Evolutionary conservation across 139 green algal genomes (phyloP).

Genomic region (Tetratostichococcus sp.): DNA sequence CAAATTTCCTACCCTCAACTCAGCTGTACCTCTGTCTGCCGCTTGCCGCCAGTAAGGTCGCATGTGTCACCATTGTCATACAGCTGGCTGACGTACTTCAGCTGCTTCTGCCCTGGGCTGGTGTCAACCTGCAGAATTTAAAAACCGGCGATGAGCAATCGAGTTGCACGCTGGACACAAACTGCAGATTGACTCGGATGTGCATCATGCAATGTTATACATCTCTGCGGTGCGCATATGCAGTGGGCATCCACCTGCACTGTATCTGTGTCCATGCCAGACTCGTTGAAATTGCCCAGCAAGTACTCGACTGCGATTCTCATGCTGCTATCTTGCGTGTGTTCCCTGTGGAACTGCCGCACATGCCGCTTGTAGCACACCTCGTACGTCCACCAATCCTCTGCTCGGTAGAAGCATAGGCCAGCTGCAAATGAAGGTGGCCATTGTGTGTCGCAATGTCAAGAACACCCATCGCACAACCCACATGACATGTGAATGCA

Average conservation of each 20-base stretch:
- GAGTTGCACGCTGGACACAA: no score
- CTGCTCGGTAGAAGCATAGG: slow-evolving; percentile 57
- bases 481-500: no score
- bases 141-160: no score
- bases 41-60: slow-evolving; percentile 42
- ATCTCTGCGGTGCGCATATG: no score
- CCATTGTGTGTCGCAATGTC: no score
- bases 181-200: no score
- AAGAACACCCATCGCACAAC: no score
- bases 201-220: no score
- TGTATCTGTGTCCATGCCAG: slow-evolving; percentile 21
- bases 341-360: slow-evolving; percentile 71
- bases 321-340: not conserved
- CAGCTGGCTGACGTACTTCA: slow-evolving; percentile 61
- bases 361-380: slow-evolving; percentile 75
- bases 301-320: slow-evolving; percentile 34
- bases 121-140: slow-evolving; percentile 38
- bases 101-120: slow-evolving; percentile 23
- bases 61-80: slow-evolving; percentile 61
- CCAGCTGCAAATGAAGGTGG: not conserved
- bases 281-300: slow-evolving; percentile 44
- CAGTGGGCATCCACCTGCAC: slow-evolving; percentile 52
- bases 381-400: slow-evolving; percentile 91
- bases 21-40: slow-evolving; percentile 71
- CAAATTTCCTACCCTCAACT: no score